Percentiles rank a stretch among this genome's conserved stretches.
Evolutionary conservation across 345 rosid species (phyloP).

Genomic region (Arabidopsis arenosa): DNA sequence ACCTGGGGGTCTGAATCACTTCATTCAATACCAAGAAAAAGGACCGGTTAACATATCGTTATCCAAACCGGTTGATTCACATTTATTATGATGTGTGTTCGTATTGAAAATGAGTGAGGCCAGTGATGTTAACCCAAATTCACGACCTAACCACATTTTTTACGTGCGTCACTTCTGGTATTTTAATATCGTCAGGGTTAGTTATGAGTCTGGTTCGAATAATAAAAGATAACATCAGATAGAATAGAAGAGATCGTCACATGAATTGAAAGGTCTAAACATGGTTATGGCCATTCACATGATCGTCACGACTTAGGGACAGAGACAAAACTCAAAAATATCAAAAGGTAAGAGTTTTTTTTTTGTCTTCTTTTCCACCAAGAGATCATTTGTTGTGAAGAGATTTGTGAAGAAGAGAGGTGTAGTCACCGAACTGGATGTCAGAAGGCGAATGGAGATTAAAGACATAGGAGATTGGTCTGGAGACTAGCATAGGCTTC

Average conservation of each 20-base stretch:
- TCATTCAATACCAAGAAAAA: conserved; percentile 37
- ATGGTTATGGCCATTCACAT: conserved; percentile 25
- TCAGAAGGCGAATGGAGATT: conserved; percentile 62
- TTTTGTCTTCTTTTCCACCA: not conserved
- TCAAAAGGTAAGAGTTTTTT: not conserved
- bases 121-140: conserved; percentile 33
- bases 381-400: conserved; percentile 45
- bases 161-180: conserved; percentile 26
- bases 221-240: conserved; percentile 11
- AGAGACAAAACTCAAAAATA: not conserved
- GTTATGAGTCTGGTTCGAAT: conserved; percentile 32
- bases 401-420: conserved; percentile 40
- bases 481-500: conserved; percentile 65
- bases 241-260: conserved; percentile 19
- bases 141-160: conserved; percentile 41
- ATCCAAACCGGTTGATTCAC: conserved; percentile 40
- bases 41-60: conserved; percentile 44
- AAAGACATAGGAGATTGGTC: conserved; percentile 76
- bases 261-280: not conserved
- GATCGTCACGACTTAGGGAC: not conserved
- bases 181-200: conserved; percentile 3
- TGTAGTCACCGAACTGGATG: conserved; percentile 59
- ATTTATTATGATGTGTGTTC: conserved; percentile 37
- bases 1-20: conserved; percentile 32
- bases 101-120: conserved; percentile 36